Percentiles rank a stretch among this genome's conserved stretches.
These are phyloP conservation scores for Mallotus japonicus DNA, from an alignment of 441 rosid genomes.

Conservation along the genomic window DNA sequence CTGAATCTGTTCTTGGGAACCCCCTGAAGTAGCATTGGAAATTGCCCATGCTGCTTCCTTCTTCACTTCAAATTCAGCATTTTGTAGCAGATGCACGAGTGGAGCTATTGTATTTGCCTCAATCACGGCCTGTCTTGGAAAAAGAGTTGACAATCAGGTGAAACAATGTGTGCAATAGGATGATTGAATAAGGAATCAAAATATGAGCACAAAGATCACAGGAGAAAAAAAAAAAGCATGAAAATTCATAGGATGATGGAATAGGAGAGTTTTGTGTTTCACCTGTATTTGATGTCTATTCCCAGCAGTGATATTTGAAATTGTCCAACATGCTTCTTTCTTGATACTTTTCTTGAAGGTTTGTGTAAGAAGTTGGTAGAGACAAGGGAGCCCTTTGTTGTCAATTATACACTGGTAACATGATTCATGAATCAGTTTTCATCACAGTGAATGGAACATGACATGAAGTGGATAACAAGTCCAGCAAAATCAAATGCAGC, in stretches of 20 bases:
- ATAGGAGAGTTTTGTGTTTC: neutral
- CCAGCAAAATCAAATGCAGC: neutral
- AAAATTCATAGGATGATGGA: no score
- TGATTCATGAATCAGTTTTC: neutral
- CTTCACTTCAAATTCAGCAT: conserved; percentile 71
- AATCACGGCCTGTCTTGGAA: conserved; percentile 30
- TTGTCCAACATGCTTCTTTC: conserved; percentile 78
- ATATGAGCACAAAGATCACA: no score
- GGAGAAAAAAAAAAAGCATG: no score
- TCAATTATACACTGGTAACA: conserved; percentile 17
- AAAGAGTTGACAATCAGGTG: neutral
- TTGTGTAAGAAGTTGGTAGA: conserved; percentile 19
- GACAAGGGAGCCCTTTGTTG: conserved; percentile 16
- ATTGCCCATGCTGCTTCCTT: conserved; percentile 75
- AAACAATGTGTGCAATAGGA: no score
- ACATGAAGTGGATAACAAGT: neutral
- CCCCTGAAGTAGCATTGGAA: conserved; percentile 70
- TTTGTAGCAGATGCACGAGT: conserved; percentile 55
- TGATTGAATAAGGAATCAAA: no score
- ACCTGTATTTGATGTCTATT: conserved; percentile 46
- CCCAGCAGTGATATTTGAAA: conserved; percentile 75
- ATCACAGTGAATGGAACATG: neutral
- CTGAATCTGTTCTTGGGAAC: conserved; percentile 70
- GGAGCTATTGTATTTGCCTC: conserved; percentile 53
- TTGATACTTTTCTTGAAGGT: conserved; percentile 56